Evolutionary conservation across 495 filamentous ascomycete genomes (phyloP).

Genomic region (Neurospora sp.): DNA sequence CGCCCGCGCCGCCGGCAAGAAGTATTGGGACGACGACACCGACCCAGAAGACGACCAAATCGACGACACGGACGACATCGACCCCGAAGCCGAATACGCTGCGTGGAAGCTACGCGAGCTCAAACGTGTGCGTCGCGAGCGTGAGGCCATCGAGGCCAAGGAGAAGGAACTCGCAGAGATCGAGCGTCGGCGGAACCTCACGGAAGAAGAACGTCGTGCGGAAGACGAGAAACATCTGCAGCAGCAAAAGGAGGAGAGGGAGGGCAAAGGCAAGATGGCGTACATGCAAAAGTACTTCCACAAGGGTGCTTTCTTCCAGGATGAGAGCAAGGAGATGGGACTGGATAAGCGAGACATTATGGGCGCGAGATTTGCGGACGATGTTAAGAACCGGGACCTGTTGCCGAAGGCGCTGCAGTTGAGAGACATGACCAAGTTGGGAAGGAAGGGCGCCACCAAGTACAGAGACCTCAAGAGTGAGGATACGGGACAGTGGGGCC

Average conservation of each 20-base stretch:
- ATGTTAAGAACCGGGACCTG: conserved; percentile 65
- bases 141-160: conserved; percentile 69
- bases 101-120: conserved; percentile 93
- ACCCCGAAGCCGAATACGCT: conserved; percentile 80
- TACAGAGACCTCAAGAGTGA: conserved; percentile 83
- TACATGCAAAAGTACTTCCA: conserved; percentile 97
- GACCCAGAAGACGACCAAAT: conserved; percentile 64
- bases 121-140: conserved; percentile 72
- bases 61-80: conserved; percentile 76
- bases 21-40: conserved; percentile 80
- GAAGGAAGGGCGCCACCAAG: conserved; percentile 82
- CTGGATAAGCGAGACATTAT: conserved; percentile 71
- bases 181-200: conserved; percentile 79
- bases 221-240: conserved; percentile 76
- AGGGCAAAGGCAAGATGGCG: conserved; percentile 69
- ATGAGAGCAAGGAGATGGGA: conserved; percentile 62
- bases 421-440: conserved; percentile 85
- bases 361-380: conserved; percentile 68
- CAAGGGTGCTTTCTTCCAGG: conserved; percentile 90
- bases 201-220: conserved; percentile 71
- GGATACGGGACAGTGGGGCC: conserved; percentile 83
- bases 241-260: conserved; percentile 78
- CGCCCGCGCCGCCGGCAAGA: conserved; percentile 62
- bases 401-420: conserved; percentile 91
- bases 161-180: conserved; percentile 86